Percentiles rank a stretch among this genome's conserved stretches.
Conservation (phyloP, 306 rosid genomes). For the Sphenostylis stenocarpa region DNA sequence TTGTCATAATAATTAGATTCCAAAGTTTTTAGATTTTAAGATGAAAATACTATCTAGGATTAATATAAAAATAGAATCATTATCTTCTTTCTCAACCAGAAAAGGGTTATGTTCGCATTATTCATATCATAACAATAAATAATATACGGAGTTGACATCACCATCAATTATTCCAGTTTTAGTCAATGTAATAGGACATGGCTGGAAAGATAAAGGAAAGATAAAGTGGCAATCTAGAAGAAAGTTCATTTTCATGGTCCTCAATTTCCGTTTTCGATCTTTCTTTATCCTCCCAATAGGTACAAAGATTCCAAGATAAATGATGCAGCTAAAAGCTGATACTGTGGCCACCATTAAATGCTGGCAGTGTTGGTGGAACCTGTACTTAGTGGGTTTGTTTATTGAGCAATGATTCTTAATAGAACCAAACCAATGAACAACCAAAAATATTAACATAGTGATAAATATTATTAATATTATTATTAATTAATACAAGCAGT, state of each 20-base stretch:
- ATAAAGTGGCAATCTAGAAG: too few relatives aligned
- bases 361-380: constrained; percentile 12
- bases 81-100: neutral
- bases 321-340: constrained; percentile 11
- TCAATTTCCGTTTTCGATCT: neutral
- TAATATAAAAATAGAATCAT: neutral
- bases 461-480: too few relatives aligned
- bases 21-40: neutral
- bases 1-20: neutral
- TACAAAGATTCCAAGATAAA: constrained; percentile 15
- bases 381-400: neutral
- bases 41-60: neutral
- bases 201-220: neutral
- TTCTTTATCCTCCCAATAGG: neutral
- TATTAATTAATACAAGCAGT: too few relatives aligned
- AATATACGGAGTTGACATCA: neutral
- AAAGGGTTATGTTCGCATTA: neutral
- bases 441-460: too few relatives aligned
- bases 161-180: neutral
- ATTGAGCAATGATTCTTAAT: too few relatives aligned
- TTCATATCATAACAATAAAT: neutral
- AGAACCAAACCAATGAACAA: too few relatives aligned
- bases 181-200: constrained; percentile 8
- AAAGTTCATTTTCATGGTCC: constrained; percentile 6
- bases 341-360: constrained; percentile 18